These are phyloP conservation scores for Xylariaceae sp. DNA, from an alignment of 2,329 filamentous ascomycete genomes.

Conservation along the genomic window DNA sequence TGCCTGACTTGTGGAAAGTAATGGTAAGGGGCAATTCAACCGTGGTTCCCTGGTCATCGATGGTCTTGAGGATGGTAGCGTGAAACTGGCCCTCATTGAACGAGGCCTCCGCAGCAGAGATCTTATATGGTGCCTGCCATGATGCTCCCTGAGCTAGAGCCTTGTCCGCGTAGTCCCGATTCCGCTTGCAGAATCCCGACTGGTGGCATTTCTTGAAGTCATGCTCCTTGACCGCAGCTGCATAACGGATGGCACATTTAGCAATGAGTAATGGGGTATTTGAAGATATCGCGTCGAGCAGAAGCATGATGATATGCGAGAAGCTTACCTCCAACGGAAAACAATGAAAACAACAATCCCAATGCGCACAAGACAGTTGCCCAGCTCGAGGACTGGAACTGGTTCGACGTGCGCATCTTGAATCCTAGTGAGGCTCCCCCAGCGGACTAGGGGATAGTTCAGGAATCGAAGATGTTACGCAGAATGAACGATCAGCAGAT, in stretches of 20 bases:
- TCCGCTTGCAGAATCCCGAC: constrained; percentile 95
- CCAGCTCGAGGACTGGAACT: constrained; percentile 55
- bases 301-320: background rate
- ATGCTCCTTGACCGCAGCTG: constrained; percentile 85
- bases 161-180: constrained; percentile 80
- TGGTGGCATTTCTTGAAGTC: constrained; percentile 97
- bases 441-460: constrained; percentile 14
- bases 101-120: constrained; percentile 65
- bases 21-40: constrained; percentile 78
- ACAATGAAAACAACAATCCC: constrained; percentile 52
- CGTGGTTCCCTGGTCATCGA: constrained; percentile 59
- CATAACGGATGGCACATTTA: constrained; percentile 11
- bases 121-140: constrained; percentile 76
- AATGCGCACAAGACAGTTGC: constrained; percentile 57
- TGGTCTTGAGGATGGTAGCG: constrained; percentile 75
- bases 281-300: background rate
- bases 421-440: constrained; percentile 29
- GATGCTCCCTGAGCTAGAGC: constrained; percentile 58
- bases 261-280: background rate
- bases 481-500: constrained; percentile 7
- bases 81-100: constrained; percentile 77
- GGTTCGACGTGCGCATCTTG: constrained; percentile 46
- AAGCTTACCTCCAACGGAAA: constrained; percentile 59
- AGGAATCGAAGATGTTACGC: constrained; percentile 31
- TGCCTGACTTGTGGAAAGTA: constrained; percentile 84